Evolutionary conservation across 192 early-diverging fungal genomes (phyloP), one percentile per base, ranked within the genome.

Genomic region (Ambispora gerdemannii): DNA sequence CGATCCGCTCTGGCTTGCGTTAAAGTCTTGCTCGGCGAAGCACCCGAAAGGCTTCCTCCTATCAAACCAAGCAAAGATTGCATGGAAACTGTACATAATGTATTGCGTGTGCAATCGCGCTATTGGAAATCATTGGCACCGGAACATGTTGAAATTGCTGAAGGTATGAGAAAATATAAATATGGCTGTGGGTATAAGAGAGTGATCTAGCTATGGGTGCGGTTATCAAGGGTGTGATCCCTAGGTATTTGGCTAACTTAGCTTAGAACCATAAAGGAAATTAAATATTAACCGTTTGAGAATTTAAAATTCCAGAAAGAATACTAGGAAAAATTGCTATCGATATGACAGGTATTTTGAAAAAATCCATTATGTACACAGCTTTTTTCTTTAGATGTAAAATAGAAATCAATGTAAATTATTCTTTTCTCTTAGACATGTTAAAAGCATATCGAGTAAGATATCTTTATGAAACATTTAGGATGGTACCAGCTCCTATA

Each of bases 1-100:
- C 78, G 85, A 17, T 94, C 91, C 17, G 85, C 91, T 2, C 70
- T 88, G 32, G 94, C 88, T 0, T 95, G 93, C 70, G 87, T 87
- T 63, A 78, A 83, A 62, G 85, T 87, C 8, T 77, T 97, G 19
- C 75, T 95, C 15, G 88, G 85, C 4, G 82, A 93, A 58, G 71
- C 80, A 20, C 80, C 80, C n/a, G 72, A 59, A 19, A 72, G 69
- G 22, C 60, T 86, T 15, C 53, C 35, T 17, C 72, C 74, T 6
- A 67, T 80, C 28, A 63, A 58, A 22, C 85, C 85, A 3, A 81
- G 74, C 10, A 63, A 72, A n/a, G 63, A 59, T 1, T 82, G 81
- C 52, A 67, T 80, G 2, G 80, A 86, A 19, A 81, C 81, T 3
- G 72, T 86, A 20, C 64, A 76, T 52, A 50, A 76, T n/a, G 82